Conservation (phyloP, 345 rosid genomes). For the Stellera chamaejasme region DNA sequence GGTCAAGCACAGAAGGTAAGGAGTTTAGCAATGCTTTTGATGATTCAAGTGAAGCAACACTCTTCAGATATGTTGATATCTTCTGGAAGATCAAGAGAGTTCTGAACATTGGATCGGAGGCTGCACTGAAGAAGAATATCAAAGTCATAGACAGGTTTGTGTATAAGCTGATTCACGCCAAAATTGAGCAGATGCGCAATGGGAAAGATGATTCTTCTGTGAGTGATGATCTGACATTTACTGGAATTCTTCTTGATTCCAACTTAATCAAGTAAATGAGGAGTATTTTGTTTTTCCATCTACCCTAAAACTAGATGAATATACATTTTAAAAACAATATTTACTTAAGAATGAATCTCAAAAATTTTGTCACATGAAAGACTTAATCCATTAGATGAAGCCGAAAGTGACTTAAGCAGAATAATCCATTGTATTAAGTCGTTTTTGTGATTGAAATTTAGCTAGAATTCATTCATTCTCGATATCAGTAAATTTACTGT, state of each 20-base stretch:
- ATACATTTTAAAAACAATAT: too few species aligned
- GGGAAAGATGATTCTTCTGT: slow-evolving; percentile 23
- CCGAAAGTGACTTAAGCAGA: too few species aligned
- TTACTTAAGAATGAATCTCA: too few species aligned
- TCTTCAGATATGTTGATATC: slow-evolving; percentile 42
- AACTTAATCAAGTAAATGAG: too few species aligned
- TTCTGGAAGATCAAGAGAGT: slow-evolving; percentile 50
- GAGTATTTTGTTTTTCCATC: too few species aligned
- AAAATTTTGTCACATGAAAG: too few species aligned
- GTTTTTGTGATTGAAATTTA: too few species aligned
- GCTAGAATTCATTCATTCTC: too few species aligned
- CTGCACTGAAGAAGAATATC: slow-evolving; percentile 31
- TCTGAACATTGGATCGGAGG: slow-evolving; percentile 53
- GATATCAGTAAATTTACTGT: too few species aligned
- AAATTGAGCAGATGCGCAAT: slow-evolving; percentile 34
- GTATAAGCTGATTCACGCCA: slow-evolving; percentile 37
- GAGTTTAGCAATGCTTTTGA: slow-evolving; percentile 44
- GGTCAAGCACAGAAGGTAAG: slow-evolving; percentile 34
- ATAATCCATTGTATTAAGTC: too few species aligned
- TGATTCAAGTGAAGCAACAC: slow-evolving; percentile 41
- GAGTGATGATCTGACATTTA: slow-evolving; percentile 13
- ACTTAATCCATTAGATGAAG: too few species aligned
- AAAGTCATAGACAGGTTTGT: slow-evolving; percentile 33
- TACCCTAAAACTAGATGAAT: too few species aligned
- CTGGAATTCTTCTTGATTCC: background rate